Base-by-base conservation (phyloP, 371 early-diverging fungal species). In the Mucor racemosus region DNA sequence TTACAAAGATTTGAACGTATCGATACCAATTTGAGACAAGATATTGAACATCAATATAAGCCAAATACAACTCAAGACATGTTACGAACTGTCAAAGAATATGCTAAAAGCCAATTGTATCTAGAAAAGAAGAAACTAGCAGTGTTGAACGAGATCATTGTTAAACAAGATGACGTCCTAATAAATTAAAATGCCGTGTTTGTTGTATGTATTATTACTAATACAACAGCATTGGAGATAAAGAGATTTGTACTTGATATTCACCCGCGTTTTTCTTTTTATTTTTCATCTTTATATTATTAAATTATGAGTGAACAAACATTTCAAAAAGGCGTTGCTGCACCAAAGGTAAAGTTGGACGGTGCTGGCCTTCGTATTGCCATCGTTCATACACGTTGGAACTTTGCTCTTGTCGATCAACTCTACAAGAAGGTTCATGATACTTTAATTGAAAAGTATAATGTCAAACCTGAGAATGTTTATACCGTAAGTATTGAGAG, bases 311-410 rank as follows among this genome's bases (percentile, higher is more conserved):
- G 78, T 42, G 69, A 72, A 60, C 66, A 44, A 44, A 77, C 81
- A 42, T 88, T 90, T 72, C 79, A 87, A 77, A 90, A 94, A 75
- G 94, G 94, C 56, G 88, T 93, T 54, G 80, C 88, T 64, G 80
- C 85, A 11, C 74, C 91, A 13, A 68, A 72, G 38, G 72, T 71
- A 13, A 67, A 74, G 50, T 78, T 91, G 13, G 90, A 93, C 62
- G 94, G 94, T 50, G 84, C 86, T 31, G 67, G 67, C n/a, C 87
- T 94, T 42, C 90, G 90, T 55, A 77, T 95, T 58, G 86, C 92
- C 68, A 91, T 95, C 61, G 92, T 98, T 48, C 97, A 93, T 76
- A 94, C 97, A 13, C 92, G 97, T 60, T 98, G 98, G 97, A 98
- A 98, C 81, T 69, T 79, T 38, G 75, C 84, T 58, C 89, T 97